Conservation (phyloP, 257 asterid genomes). For the Craterostigma plantagineum region DNA sequence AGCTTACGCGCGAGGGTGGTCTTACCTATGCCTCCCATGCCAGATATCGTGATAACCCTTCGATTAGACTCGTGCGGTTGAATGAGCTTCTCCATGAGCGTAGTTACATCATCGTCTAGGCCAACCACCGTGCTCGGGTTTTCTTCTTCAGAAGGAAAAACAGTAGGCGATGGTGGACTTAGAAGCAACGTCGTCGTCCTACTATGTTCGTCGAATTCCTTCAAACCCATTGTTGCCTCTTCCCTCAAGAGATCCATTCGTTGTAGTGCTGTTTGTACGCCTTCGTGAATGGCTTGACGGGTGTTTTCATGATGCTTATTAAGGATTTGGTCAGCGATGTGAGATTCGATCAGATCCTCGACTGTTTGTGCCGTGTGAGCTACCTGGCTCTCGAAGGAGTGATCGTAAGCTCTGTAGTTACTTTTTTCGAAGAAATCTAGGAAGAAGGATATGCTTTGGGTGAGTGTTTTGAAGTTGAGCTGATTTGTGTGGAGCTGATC, state of each 20-base stretch:
- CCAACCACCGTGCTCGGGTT: too few relatives aligned
- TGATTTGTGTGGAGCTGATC: too few relatives aligned
- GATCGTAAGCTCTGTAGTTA: too few relatives aligned
- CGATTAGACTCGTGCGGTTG: background rate
- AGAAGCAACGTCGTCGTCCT: too few relatives aligned
- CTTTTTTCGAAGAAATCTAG: too few relatives aligned
- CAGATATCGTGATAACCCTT: background rate
- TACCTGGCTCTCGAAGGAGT: too few relatives aligned
- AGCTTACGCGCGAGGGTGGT: background rate
- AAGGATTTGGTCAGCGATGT: background rate
- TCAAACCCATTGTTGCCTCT: too few relatives aligned
- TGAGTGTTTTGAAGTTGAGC: too few relatives aligned
- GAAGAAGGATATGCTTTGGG: too few relatives aligned
- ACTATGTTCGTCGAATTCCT: too few relatives aligned
- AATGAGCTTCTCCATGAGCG: background rate
- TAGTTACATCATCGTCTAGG: background rate
- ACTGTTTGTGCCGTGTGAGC: background rate
- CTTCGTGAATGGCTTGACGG: background rate
- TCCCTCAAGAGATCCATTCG: background rate
- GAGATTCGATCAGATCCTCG: background rate
- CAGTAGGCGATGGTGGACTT: too few relatives aligned
- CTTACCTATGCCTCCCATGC: constrained; percentile 1
- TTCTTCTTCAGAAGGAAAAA: too few relatives aligned
- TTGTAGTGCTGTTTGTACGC: background rate
- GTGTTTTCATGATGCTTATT: background rate